A percentile compares a stretch with the other conserved stretches of the same genome.
These are phyloP conservation scores for Colletotrichum sp. DNA, from an alignment of 2,329 filamentous ascomycete genomes.

Conservation along the genomic window DNA sequence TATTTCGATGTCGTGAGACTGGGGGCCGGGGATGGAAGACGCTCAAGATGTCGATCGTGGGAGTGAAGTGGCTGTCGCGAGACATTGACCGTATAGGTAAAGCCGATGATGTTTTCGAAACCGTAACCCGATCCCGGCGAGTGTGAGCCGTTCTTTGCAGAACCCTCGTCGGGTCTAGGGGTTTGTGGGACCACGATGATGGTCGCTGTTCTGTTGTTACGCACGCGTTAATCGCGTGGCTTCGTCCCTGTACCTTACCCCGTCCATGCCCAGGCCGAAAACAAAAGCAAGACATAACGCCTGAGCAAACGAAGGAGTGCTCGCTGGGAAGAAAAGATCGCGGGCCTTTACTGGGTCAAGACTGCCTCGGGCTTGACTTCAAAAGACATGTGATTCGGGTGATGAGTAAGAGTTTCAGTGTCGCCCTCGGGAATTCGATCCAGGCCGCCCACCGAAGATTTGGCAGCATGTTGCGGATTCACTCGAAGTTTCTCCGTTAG, in stretches of 20 bases:
- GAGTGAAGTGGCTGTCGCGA: slow-evolving; percentile 10
- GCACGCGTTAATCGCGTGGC: background rate
- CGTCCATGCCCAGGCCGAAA: background rate
- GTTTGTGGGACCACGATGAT: slow-evolving; percentile 4
- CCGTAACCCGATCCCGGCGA: slow-evolving; percentile 11
- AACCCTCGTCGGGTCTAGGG: slow-evolving; percentile 18
- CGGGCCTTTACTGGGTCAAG: slow-evolving; percentile 32
- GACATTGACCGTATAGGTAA: slow-evolving; percentile 16
- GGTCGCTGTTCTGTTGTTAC: slow-evolving; percentile 3
- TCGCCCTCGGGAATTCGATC: slow-evolving; percentile 64
- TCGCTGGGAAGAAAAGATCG: background rate
- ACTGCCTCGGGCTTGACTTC: slow-evolving; percentile 37
- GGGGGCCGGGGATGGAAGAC: background rate
- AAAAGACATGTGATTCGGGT: slow-evolving; percentile 9
- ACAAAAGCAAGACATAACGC: slow-evolving; percentile 6
- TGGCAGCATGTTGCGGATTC: slow-evolving; percentile 51
- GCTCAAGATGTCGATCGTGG: background rate
- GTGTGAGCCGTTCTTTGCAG: slow-evolving; percentile 13
- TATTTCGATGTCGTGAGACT: slow-evolving; percentile 7
- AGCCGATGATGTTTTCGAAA: background rate
- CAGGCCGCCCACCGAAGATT: slow-evolving; percentile 48
- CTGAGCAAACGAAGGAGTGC: background rate
- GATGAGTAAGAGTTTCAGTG: slow-evolving; percentile 45
- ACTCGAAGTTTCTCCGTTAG: slow-evolving; percentile 86
- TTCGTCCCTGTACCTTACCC: background rate